Conservation (phyloP, 352 stramenopile species). For the Albugo candida region DNA sequence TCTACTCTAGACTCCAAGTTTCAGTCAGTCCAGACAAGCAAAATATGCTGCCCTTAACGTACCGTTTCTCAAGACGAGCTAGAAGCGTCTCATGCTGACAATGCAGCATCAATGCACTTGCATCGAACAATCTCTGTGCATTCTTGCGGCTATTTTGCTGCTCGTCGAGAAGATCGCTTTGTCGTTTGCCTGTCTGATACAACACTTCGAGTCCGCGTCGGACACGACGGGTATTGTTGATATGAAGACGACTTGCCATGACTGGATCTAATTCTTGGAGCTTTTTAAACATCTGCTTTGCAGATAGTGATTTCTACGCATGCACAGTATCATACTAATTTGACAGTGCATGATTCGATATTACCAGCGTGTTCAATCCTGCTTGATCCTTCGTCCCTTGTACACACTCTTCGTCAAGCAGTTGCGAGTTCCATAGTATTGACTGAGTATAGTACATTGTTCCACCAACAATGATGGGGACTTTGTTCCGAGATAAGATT, state of each 20-base stretch:
- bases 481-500: slow-evolving; percentile 63
- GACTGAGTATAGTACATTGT: slow-evolving; percentile 88
- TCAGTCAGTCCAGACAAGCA: not conserved
- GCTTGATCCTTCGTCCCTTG: not conserved
- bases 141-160: slow-evolving; percentile 26
- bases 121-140: slow-evolving; percentile 50
- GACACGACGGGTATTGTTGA: slow-evolving; percentile 76
- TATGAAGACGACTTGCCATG: slow-evolving; percentile 65
- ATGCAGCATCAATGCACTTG: slow-evolving; percentile 70
- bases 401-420: slow-evolving; percentile 36
- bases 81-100: slow-evolving; percentile 36
- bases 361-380: no score
- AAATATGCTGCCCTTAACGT: not conserved
- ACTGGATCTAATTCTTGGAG: slow-evolving; percentile 56
- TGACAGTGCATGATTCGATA: not conserved
- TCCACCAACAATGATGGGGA: slow-evolving; percentile 81
- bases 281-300: slow-evolving; percentile 34
- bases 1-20: slow-evolving; percentile 1
- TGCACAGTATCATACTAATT: not conserved
- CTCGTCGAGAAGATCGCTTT: slow-evolving; percentile 45
- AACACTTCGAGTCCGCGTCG: slow-evolving; percentile 72
- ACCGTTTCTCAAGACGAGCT: slow-evolving; percentile 18
- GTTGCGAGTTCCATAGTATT: slow-evolving; percentile 71
- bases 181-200: slow-evolving; percentile 46
- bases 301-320: slow-evolving; percentile 13